phyloP scores from a whole-genome alignment of 2,329 filamentous ascomycete genomes.

The Epichloe coenophiala region DNA sequence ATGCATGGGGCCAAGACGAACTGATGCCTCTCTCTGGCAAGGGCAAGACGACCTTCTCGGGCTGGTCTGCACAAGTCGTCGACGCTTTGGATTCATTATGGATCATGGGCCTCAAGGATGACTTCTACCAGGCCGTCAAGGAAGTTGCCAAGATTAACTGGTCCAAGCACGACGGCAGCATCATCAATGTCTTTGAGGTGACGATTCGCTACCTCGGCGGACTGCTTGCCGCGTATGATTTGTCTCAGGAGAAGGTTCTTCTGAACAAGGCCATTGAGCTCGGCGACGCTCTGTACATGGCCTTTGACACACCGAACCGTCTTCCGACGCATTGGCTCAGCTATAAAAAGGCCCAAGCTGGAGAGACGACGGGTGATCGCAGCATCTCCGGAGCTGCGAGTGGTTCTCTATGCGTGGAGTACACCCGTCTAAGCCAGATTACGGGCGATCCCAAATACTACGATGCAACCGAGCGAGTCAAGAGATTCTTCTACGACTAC shows the following conservation, averaged over 20 bases:
- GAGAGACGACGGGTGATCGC: conserved; percentile 21
- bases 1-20: conserved; percentile 45
- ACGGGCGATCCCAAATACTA: conserved; percentile 62
- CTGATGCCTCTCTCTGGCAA: conserved; percentile 34
- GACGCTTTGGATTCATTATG: conserved; percentile 45
- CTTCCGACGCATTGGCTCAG: conserved; percentile 33
- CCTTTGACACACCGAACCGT: conserved; percentile 41
- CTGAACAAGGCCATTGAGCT: conserved; percentile 38
- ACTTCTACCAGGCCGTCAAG: conserved; percentile 38
- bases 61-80: conserved; percentile 46
- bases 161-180: conserved; percentile 27
- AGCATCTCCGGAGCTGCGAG: conserved; percentile 30
- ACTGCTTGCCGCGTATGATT: conserved; percentile 37
- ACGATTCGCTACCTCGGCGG: conserved; percentile 43
- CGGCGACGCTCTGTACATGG: conserved; percentile 38
- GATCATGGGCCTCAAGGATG: conserved; percentile 44
- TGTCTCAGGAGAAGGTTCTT: conserved; percentile 31
- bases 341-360: conserved; percentile 27
- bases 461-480: conserved; percentile 62
- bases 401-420: conserved; percentile 60
- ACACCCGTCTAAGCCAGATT: conserved; percentile 60
- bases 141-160: conserved; percentile 41
- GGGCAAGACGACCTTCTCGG: conserved; percentile 34
- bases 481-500: conserved; percentile 48
- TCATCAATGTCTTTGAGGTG: conserved; percentile 49